These are phyloP conservation scores for Sanghuangporus sanghuang DNA, from an alignment of 1,284 basidiomycete genomes.

Conservation along the genomic window DNA sequence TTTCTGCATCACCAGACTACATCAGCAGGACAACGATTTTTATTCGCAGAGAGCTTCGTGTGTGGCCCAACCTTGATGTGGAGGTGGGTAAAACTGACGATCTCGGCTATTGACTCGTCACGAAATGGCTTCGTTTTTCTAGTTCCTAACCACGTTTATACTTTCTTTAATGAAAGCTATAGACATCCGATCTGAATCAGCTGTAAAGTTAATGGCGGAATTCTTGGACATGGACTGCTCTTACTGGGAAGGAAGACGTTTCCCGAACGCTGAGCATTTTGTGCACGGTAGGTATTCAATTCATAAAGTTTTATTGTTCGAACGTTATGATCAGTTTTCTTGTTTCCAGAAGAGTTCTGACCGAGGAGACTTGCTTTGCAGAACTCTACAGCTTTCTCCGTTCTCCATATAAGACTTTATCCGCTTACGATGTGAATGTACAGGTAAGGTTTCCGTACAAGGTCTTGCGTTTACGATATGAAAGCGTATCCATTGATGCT, in stretches of 20 bases:
- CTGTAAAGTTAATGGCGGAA: constrained; percentile 75
- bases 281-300: constrained; percentile 63
- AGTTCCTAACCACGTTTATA: constrained; percentile 56
- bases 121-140: neutral
- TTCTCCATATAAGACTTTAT: constrained; percentile 78
- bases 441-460: constrained; percentile 45
- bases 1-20: constrained; percentile 65
- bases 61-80: constrained; percentile 80
- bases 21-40: constrained; percentile 74
- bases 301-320: constrained; percentile 10
- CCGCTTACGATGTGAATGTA: constrained; percentile 73
- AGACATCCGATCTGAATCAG: constrained; percentile 83
- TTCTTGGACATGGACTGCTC: constrained; percentile 73
- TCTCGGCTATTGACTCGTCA: neutral
- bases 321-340: constrained; percentile 15
- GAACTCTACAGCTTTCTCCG: constrained; percentile 84
- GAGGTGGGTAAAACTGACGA: constrained; percentile 50
- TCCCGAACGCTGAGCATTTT: constrained; percentile 80
- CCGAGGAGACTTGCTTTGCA: constrained; percentile 27
- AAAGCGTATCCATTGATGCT: neutral
- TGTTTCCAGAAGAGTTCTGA: constrained; percentile 10
- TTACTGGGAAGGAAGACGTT: constrained; percentile 48
- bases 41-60: constrained; percentile 75
- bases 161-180: constrained; percentile 82
- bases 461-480: neutral